A percentile compares a stretch with the other conserved stretches of the same genome.
Conservation (phyloP, 164 flowering plant species). For the Houttuynia cordata region DNA sequence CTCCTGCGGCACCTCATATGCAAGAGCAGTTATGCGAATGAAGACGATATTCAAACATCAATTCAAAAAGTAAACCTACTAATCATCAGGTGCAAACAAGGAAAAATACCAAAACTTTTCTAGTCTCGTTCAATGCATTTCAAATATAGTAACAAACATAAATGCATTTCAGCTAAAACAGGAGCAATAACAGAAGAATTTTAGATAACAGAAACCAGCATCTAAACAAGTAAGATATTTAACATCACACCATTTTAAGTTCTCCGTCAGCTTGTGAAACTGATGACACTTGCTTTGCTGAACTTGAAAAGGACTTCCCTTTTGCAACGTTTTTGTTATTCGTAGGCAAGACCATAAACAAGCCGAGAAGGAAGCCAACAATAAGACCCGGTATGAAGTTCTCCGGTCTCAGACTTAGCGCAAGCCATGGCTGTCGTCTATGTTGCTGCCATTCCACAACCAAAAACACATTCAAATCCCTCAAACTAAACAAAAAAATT, state of each 20-base stretch:
- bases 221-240: not conserved
- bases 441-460: slow-evolving; percentile 10
- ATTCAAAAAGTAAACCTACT: too few relatives aligned
- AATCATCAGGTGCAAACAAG: too few relatives aligned
- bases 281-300: slow-evolving; percentile 7
- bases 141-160: too few relatives aligned
- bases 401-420: slow-evolving; percentile 47
- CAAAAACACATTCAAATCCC: not conserved
- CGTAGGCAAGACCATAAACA: slow-evolving; percentile 49
- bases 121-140: too few relatives aligned
- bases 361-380: slow-evolving; percentile 72
- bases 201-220: not conserved
- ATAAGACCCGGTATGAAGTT: slow-evolving; percentile 77
- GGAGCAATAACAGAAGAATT: too few relatives aligned
- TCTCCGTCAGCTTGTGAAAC: slow-evolving; percentile 34
- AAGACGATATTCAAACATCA: too few relatives aligned
- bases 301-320: slow-evolving; percentile 8
- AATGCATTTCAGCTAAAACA: too few relatives aligned
- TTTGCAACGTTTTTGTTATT: slow-evolving; percentile 14
- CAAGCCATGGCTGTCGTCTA: slow-evolving; percentile 33
- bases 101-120: too few relatives aligned
- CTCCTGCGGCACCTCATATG: too few relatives aligned
- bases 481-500: too few relatives aligned
- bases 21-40: too few relatives aligned
- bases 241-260: slow-evolving; percentile 58